Conservation (phyloP, 23 red algal species). For the Gracilaria caudata region DNA sequence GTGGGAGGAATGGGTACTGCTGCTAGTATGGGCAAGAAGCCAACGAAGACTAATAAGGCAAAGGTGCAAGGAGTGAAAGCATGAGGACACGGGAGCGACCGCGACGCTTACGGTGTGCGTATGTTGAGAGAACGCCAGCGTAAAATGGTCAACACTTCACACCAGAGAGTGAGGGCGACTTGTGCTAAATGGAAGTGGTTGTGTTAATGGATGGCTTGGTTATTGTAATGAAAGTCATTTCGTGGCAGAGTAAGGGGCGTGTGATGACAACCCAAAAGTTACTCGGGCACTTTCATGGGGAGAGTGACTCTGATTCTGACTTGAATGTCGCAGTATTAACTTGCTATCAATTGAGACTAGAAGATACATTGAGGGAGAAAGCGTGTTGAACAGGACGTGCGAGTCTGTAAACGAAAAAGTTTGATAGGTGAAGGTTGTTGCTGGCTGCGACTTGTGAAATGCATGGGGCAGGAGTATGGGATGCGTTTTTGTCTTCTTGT, state of each 20-base stretch:
- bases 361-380: background rate
- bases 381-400: background rate
- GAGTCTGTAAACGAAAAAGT: background rate
- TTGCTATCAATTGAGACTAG: background rate
- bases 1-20: slow-evolving; percentile 16
- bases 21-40: background rate
- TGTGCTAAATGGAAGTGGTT: background rate
- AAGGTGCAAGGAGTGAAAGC: slow-evolving; percentile 14
- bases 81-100: background rate
- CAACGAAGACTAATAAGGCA: background rate
- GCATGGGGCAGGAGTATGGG: background rate
- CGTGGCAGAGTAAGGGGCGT: background rate
- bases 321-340: background rate
- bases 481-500: background rate
- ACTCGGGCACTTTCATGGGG: background rate
- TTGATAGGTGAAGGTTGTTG: background rate
- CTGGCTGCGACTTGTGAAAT: background rate
- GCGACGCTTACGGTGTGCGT: background rate
- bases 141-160: background rate
- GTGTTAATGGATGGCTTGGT: background rate
- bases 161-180: background rate
- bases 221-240: background rate
- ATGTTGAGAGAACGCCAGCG: background rate
- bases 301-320: background rate
- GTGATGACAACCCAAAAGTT: background rate